Conservation (phyloP, 2,329 filamentous ascomycete genomes). For the Colletotrichum orchidophilum region DNA sequence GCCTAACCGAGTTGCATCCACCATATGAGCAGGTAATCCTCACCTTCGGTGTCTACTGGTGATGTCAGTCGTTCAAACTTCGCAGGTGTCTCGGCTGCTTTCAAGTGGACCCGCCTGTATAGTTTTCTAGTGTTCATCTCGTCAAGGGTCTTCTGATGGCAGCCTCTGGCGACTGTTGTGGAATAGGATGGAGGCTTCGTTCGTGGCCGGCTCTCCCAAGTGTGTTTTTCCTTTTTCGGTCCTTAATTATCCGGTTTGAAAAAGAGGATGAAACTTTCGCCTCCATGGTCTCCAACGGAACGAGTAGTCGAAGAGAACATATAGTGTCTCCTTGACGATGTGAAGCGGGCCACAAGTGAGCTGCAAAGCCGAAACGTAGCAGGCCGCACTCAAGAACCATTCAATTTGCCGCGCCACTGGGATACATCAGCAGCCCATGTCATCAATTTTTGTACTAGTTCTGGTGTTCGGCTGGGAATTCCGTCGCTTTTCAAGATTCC, state of each 20-base stretch:
- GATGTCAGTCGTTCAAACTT: not conserved
- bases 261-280: too few relatives aligned
- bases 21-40: not conserved
- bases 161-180: not conserved
- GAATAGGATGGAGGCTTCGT: not conserved
- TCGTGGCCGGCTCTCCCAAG: not conserved
- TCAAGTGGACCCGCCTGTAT: not conserved
- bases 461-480: not conserved
- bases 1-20: not conserved
- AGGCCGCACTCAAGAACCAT: too few relatives aligned
- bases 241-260: too few relatives aligned
- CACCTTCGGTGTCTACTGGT: not conserved
- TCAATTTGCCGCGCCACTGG: not conserved
- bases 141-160: not conserved
- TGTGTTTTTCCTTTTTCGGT: too few relatives aligned
- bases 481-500: not conserved
- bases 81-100: not conserved
- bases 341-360: not conserved
- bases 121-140: not conserved
- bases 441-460: not conserved
- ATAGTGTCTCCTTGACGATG: not conserved
- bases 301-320: not conserved
- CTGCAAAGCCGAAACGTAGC: not conserved
- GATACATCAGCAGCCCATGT: not conserved
- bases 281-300: not conserved